Percentiles rank a stretch among this genome's conserved stretches.
phyloP scores from a whole-genome alignment of 805 yeast genomes.

The Saccharomycopsis fodiens region DNA sequence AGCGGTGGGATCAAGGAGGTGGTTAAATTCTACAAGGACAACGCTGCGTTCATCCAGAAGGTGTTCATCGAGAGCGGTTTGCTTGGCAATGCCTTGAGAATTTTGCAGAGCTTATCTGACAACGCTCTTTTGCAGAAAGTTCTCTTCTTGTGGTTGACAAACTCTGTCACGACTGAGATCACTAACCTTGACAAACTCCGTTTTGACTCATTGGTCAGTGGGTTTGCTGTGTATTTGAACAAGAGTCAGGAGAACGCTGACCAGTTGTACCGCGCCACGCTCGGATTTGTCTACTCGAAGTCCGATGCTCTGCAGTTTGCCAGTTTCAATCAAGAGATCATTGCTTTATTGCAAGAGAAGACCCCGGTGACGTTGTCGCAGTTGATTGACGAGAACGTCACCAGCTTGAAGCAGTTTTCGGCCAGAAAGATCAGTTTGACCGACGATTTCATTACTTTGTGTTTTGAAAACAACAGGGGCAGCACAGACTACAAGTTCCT shows the following conservation, averaged over 20 bases:
- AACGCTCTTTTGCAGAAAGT: background rate
- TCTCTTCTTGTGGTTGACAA: slow-evolving; percentile 5
- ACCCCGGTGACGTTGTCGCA: background rate
- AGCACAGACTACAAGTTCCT: background rate
- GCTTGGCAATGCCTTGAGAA: slow-evolving; percentile 2
- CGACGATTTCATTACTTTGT: background rate
- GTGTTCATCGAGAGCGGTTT: slow-evolving; percentile 7
- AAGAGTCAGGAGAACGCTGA: background rate
- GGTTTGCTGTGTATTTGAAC: background rate
- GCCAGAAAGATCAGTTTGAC: background rate
- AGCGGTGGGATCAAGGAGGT: slow-evolving; percentile 12
- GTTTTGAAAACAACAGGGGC: background rate
- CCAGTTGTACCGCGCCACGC: background rate
- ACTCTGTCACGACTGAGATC: slow-evolving; percentile 10
- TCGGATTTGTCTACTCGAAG: background rate
- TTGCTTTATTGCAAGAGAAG: background rate
- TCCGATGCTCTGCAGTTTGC: background rate
- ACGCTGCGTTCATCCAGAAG: slow-evolving; percentile 9
- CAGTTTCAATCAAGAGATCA: background rate
- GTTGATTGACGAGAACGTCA: background rate
- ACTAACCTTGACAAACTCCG: background rate
- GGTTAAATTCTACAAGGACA: slow-evolving; percentile 17
- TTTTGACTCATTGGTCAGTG: background rate
- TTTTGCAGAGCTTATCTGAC: background rate
- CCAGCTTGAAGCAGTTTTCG: background rate